These are phyloP conservation scores for Trametes meyenii DNA, from an alignment of 768 basidiomycete genomes.

Conservation along the genomic window DNA sequence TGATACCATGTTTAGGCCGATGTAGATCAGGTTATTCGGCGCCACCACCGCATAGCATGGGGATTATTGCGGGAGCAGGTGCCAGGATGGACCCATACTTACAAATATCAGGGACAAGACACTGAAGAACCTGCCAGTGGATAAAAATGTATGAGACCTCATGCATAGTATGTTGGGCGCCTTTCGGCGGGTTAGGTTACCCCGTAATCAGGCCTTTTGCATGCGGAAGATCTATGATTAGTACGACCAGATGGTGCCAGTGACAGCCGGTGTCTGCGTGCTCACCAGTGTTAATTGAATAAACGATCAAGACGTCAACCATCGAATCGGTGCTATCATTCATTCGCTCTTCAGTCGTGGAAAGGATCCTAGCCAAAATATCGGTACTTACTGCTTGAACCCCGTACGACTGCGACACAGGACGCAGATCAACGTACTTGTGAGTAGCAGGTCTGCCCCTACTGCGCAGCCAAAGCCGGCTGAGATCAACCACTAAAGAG, in stretches of 20 bases:
- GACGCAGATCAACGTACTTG: neutral
- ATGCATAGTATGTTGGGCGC: neutral
- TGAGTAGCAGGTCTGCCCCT: constrained; percentile 8
- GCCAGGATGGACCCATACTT: neutral
- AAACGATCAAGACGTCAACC: constrained; percentile 7
- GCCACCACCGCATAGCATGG: neutral
- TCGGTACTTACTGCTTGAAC: neutral
- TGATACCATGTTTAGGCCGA: constrained; percentile 1
- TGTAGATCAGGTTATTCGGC: constrained; percentile 4
- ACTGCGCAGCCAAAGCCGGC: constrained; percentile 6
- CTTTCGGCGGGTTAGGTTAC: neutral
- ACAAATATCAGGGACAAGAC: constrained; percentile 3
- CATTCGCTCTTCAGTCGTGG: neutral
- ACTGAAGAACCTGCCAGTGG: neutral
- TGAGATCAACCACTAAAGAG: neutral
- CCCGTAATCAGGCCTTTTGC: neutral
- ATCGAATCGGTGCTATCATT: constrained; percentile 4
- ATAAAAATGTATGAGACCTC: neutral
- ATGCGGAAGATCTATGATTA: neutral
- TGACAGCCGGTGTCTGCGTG: too few relatives aligned
- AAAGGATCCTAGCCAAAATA: neutral
- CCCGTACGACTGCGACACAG: constrained; percentile 4
- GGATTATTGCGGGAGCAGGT: too few relatives aligned
- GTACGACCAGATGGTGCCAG: neutral
- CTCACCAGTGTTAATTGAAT: constrained; percentile 16